Evolutionary conservation across 768 basidiomycete species (phyloP).

Genomic region (Calvatia gigantea): DNA sequence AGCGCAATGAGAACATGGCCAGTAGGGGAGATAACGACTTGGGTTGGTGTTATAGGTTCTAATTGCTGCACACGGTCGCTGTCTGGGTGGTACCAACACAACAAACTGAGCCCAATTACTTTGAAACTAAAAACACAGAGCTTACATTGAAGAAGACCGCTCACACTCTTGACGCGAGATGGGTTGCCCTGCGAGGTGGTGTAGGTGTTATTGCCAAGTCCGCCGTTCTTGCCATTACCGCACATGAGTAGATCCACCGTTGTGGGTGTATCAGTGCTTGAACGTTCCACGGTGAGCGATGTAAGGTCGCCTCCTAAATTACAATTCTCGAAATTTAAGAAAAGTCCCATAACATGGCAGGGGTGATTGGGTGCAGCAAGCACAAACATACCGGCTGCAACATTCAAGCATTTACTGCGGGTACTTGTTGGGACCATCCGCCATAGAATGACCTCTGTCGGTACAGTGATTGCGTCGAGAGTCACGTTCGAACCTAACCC

Average conservation of each 20-base stretch:
- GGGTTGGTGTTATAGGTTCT: slow-evolving; percentile 59
- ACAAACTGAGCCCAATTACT: too few species aligned
- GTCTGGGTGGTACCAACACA: slow-evolving; percentile 37
- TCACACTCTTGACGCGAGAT: slow-evolving; percentile 71
- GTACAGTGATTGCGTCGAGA: slow-evolving; percentile 69
- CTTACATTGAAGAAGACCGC: slow-evolving; percentile 86
- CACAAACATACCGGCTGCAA: slow-evolving; percentile 55
- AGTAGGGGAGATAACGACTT: slow-evolving; percentile 65
- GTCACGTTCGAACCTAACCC: slow-evolving; percentile 66
- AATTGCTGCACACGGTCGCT: slow-evolving; percentile 59
- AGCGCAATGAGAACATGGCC: slow-evolving; percentile 77
- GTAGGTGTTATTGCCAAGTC: slow-evolving; percentile 64
- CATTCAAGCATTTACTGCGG: slow-evolving; percentile 55
- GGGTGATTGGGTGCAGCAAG: too few species aligned
- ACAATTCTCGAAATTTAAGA: too few species aligned
- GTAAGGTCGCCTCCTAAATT: slow-evolving; percentile 67
- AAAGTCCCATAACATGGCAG: too few species aligned
- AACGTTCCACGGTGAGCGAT: slow-evolving; percentile 69
- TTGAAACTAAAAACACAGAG: slow-evolving; percentile 5
- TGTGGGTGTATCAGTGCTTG: slow-evolving; percentile 19
- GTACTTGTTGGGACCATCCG: slow-evolving; percentile 47
- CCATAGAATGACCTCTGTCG: slow-evolving; percentile 81
- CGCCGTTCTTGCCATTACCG: slow-evolving; percentile 84
- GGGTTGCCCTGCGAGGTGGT: slow-evolving; percentile 72
- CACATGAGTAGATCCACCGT: slow-evolving; percentile 59